phyloP scores from a whole-genome alignment of 208 protist genomes.

The Wallacemonas sp. region DNA sequence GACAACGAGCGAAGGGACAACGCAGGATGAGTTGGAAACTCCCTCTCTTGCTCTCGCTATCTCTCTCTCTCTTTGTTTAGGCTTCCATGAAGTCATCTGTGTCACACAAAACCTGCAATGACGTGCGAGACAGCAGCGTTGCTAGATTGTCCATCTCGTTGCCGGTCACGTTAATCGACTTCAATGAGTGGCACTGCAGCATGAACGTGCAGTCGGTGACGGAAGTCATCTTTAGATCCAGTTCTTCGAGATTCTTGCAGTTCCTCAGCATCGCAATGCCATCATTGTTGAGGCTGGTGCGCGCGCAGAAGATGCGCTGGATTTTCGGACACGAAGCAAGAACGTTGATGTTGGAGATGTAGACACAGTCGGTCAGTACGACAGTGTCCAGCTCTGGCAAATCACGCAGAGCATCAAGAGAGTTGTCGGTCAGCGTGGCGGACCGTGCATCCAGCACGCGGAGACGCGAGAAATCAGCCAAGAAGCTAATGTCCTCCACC shows the following conservation, averaged over 20 bases:
- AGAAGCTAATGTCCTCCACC: conserved; percentile 60
- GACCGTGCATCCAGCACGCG: conserved; percentile 67
- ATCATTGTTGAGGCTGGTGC: conserved; percentile 70
- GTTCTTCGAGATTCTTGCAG: conserved; percentile 67
- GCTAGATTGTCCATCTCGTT: conserved; percentile 52
- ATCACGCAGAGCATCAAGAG: conserved; percentile 57
- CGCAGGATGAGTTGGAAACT: no score
- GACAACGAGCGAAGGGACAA: no score
- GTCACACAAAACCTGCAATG: conserved; percentile 69
- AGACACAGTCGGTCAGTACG: conserved; percentile 62
- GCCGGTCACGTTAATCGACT: conserved; percentile 66
- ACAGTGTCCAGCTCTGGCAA: conserved; percentile 70
- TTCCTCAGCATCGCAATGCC: conserved; percentile 57
- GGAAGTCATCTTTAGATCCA: conserved; percentile 71
- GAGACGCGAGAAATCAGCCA: conserved; percentile 45
- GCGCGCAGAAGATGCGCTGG: conserved; percentile 64
- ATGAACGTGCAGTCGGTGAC: conserved; percentile 66
- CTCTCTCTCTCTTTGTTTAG: conserved; percentile 2
- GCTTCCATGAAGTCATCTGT: conserved; percentile 38
- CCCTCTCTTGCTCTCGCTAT: no score
- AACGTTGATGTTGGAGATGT: conserved; percentile 79
- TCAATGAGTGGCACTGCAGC: conserved; percentile 50
- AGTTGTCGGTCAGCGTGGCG: conserved; percentile 55
- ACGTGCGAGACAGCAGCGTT: conserved; percentile 40
- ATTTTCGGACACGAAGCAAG: conserved; percentile 74